These are phyloP conservation scores for Fusarium pseudoanthophilum DNA, from an alignment of 2,329 filamentous ascomycete genomes.

Conservation along the genomic window DNA sequence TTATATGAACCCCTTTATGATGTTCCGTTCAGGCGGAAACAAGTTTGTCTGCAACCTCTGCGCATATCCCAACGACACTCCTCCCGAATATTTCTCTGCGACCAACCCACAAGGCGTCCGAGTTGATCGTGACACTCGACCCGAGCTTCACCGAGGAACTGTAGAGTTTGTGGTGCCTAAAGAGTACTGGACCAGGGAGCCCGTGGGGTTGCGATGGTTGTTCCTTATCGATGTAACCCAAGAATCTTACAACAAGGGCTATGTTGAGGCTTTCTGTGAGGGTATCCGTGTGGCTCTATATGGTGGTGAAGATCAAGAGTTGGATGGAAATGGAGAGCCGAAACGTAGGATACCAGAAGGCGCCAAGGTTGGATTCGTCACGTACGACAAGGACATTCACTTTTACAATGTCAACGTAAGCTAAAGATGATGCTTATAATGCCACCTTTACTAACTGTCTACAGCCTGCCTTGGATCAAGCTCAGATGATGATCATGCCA, in stretches of 20 bases:
- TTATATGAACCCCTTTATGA: slow-evolving; percentile 99
- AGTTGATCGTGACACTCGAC: slow-evolving; percentile 87
- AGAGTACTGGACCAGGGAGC: slow-evolving; percentile 97
- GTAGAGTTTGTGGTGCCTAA: slow-evolving; percentile 98
- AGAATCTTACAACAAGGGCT: slow-evolving; percentile 90
- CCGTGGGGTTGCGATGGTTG: slow-evolving; percentile 85
- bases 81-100: slow-evolving; percentile 91
- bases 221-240: slow-evolving; percentile 95
- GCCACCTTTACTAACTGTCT: slow-evolving; percentile 24
- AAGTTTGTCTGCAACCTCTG: slow-evolving; percentile 99
- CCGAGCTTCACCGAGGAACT: slow-evolving; percentile 89
- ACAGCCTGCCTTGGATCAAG: slow-evolving; percentile 79
- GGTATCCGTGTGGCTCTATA: slow-evolving; percentile 89
- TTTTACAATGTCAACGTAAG: slow-evolving; percentile 94
- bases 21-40: slow-evolving; percentile 91
- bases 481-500: slow-evolving; percentile 99
- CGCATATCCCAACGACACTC: slow-evolving; percentile 94
- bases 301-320: slow-evolving; percentile 66
- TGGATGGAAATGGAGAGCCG: slow-evolving; percentile 62
- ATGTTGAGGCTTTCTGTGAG: slow-evolving; percentile 88
- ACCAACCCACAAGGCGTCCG: slow-evolving; percentile 87
- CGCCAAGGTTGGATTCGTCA: slow-evolving; percentile 92
- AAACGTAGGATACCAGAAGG: slow-evolving; percentile 76
- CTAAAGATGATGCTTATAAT: slow-evolving; percentile 31
- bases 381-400: slow-evolving; percentile 95